Evolutionary conservation across 2,329 filamentous ascomycete species (phyloP), one percentile per base, ranked within the genome.

Genomic region (Coniella lustricola): DNA sequence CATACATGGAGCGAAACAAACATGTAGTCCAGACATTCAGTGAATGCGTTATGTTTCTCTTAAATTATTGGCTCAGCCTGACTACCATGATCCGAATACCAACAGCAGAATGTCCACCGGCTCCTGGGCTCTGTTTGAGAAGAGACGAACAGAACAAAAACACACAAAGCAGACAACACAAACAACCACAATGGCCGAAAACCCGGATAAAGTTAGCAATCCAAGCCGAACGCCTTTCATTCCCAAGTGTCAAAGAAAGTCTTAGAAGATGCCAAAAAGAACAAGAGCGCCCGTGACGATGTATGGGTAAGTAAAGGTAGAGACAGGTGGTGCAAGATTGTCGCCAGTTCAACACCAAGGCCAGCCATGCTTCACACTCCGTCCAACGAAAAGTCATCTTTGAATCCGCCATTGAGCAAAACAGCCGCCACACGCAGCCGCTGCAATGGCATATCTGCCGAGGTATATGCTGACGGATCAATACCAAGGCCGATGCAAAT

Each of bases 331-430:
- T 2, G 18, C n/a, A 38, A 13, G 7, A 13, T 3, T 3, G 16
- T 34, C 4, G 31, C 42, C 14, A 22, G 13, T 20, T 20, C 29
- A 36, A 36, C 20, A 42, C 12, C 25, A 4, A 40, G 5, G 10
- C 10, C 5, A 29, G 25, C 25, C 25, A 20, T 20, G 12, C 14
- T 14, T 62, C 54, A 69, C 8, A 76, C 37, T 52, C 60, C 60
- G 41, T 59, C 57, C 12, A 81, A 60, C 51, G 71, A 69, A 51
- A 84, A 84, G 1, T 82, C 78, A 3, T 74, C 79, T 2, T 60
- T 71, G 57, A 85, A 86, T 0, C 83, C 83, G n/a, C 76, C 74
- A 46, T 85, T 84, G 32, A 89, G 59, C 9, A 90, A 64, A 48
- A 84, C 74, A 1, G 76, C 77, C 0, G 83, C 84, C 37, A 90